Evolutionary conservation across 208 protist species (phyloP).

Genomic region (Angomonas ambiguus): DNA sequence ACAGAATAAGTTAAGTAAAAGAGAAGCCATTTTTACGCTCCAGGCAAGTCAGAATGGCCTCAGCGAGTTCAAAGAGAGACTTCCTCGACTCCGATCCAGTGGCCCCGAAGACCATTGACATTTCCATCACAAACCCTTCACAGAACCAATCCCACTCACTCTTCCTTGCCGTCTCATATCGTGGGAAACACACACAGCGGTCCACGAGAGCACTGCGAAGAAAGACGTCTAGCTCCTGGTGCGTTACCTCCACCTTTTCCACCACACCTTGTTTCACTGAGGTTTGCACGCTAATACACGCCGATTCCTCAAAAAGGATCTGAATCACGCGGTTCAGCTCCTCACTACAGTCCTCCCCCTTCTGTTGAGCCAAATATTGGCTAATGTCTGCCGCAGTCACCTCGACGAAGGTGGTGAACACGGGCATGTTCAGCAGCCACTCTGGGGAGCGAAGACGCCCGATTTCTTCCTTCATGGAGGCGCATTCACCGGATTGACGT

Average conservation of each 20-base stretch:
- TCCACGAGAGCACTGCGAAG: neutral
- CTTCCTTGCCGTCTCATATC: too few relatives aligned
- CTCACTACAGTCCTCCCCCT: neutral
- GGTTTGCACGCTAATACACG: neutral
- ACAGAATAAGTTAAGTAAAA: too few relatives aligned
- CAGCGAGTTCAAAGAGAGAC: too few relatives aligned
- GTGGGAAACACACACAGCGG: too few relatives aligned
- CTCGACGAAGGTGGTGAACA: slow-evolving; percentile 44
- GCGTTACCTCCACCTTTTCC: neutral
- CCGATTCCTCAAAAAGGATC: too few relatives aligned
- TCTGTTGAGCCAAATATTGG: neutral
- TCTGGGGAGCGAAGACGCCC: slow-evolving; percentile 22
- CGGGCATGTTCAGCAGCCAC: slow-evolving; percentile 66
- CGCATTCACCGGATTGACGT: slow-evolving; percentile 17
- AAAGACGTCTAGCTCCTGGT: neutral
- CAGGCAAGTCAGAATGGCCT: neutral
- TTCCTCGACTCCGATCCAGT: neutral
- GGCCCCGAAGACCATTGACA: neutral
- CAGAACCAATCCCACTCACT: neutral
- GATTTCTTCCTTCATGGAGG: slow-evolving; percentile 41
- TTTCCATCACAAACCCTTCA: neutral
- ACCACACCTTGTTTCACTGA: neutral
- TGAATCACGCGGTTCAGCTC: too few relatives aligned
- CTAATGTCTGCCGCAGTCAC: slow-evolving; percentile 7
- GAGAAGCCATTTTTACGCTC: neutral